Base-by-base conservation (phyloP, 805 yeast genomes). In the Jamesozyma gamospora region DNA sequence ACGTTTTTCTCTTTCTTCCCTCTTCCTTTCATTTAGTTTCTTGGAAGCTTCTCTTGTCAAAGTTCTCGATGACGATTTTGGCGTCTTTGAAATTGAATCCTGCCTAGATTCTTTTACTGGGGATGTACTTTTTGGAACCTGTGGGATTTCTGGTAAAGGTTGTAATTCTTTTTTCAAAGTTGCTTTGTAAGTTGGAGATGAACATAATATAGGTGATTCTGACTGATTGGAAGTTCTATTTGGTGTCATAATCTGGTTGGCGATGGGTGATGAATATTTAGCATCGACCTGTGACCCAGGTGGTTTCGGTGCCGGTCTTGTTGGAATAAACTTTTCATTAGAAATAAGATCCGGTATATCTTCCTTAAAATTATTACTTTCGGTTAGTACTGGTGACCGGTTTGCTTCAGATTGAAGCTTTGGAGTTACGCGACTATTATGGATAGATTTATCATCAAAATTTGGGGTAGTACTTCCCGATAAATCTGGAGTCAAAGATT, bases 1-100 rank as follows among this genome's bases (percentile, higher is more conserved):
- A 52, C 74, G 74, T 41, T 75, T 73, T 45, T 75, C 79, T 57
- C 85, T 79, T 38, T 83, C 83, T 54, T 85, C 95, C 36, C 90
- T 75, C 51, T 84, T 82, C 55, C 77, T 72, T 47, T 76, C 83
- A 43, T 54, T 51, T 35, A 61, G 52, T 50, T 49, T 35, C 46
- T 50, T 45, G 34, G 54, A 37, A 36, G 35, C 40, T 35, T 42
- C 48, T 49, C 37, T 30, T 10, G 46, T 45, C n/a, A 36, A 18
- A 3, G 32, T 28, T 34, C 34, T 34, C 26, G 37, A 32, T 3
- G 39, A 35, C 4, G 28, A 29, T 8, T 19, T 34, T 35, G 36
- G 37, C 19, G 37, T 35, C 17, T 15, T 18, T 10, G 26, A 18
- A 7, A 31, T 28, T 8, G 18, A 27, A 18, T 19, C 35, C 13